Conservation (phyloP, 805 yeast genomes). For the Torulaspora maleeae region DNA sequence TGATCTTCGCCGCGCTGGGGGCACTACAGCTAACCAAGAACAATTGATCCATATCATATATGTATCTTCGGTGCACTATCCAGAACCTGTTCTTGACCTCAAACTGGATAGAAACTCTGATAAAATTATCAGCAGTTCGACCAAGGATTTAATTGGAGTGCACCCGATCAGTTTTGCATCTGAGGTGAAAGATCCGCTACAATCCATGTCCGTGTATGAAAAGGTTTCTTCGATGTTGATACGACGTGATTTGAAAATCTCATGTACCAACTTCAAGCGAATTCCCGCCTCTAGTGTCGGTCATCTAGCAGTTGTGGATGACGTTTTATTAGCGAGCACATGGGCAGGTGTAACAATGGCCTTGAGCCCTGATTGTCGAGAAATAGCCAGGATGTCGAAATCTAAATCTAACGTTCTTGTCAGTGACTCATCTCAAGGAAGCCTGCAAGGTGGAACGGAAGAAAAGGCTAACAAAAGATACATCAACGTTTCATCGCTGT, state of each 20-base stretch:
- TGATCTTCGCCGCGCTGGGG: neutral
- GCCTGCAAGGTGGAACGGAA: slow-evolving; percentile 11
- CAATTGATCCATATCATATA: slow-evolving; percentile 18
- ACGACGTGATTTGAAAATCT: neutral
- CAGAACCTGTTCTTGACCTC: slow-evolving; percentile 29
- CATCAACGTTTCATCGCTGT: slow-evolving; percentile 7
- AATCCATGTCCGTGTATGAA: neutral
- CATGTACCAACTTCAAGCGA: neutral
- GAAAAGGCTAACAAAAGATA: slow-evolving; percentile 4
- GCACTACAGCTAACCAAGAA: neutral
- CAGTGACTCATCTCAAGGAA: slow-evolving; percentile 28
- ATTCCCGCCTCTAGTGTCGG: slow-evolving; percentile 16
- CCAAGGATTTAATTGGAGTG: slow-evolving; percentile 15
- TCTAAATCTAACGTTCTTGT: slow-evolving; percentile 23
- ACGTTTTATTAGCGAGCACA: slow-evolving; percentile 12
- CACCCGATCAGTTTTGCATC: slow-evolving; percentile 3
- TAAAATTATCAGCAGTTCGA: slow-evolving; percentile 24
- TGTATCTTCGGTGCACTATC: slow-evolving; percentile 27
- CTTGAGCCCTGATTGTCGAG: slow-evolving; percentile 3
- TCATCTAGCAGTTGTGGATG: slow-evolving; percentile 11
- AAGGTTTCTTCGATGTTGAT: neutral
- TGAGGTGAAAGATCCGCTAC: neutral
- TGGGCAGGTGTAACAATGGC: slow-evolving; percentile 27
- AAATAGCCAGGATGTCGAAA: slow-evolving; percentile 10
- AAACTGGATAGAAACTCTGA: neutral